Evolutionary conservation across 2,329 filamentous ascomycete species (phyloP).

Genomic region (Dothistroma pini): DNA sequence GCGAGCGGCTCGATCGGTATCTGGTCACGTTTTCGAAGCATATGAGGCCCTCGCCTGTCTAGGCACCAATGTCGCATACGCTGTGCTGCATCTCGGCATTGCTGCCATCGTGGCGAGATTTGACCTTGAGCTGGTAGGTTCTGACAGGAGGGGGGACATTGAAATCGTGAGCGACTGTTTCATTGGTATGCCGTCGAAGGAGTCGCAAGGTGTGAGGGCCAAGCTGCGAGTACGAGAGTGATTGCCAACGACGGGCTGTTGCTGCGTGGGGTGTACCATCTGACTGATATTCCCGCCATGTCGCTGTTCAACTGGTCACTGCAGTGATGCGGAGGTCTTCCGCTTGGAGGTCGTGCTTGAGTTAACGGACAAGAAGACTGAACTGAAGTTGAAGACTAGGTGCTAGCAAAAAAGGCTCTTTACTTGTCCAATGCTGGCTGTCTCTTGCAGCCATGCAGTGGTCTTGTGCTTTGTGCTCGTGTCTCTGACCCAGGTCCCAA

Average conservation of each 20-base stretch:
- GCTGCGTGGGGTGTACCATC: too few relatives aligned
- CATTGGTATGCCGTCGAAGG: constrained; percentile 6
- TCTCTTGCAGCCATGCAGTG: too few relatives aligned
- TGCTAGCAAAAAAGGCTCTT: too few relatives aligned
- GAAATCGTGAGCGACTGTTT: constrained; percentile 8
- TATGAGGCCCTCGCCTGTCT: constrained; percentile 10
- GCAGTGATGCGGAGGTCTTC: too few relatives aligned
- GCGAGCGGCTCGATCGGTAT: constrained; percentile 7
- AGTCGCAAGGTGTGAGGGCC: constrained; percentile 7
- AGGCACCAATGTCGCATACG: constrained; percentile 9
- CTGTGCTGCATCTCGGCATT: constrained; percentile 8
- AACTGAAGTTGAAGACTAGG: too few relatives aligned
- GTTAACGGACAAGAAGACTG: too few relatives aligned
- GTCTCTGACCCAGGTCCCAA: too few relatives aligned
- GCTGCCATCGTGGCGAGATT: constrained; percentile 8
- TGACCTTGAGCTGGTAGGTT: constrained; percentile 7
- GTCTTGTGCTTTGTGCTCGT: too few relatives aligned
- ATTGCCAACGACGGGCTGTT: background rate
- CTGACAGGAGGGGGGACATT: constrained; percentile 4
- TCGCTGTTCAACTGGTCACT: too few relatives aligned
- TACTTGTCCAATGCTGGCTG: too few relatives aligned
- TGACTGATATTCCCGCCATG: too few relatives aligned
- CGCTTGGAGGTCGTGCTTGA: too few relatives aligned
- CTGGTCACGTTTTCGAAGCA: constrained; percentile 13
- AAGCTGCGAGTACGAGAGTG: background rate